Percentiles rank a stretch among this genome's conserved stretches.
phyloP scores from a whole-genome alignment of 192 early-diverging fungal genomes.

The Blastocladiella britannica region DNA sequence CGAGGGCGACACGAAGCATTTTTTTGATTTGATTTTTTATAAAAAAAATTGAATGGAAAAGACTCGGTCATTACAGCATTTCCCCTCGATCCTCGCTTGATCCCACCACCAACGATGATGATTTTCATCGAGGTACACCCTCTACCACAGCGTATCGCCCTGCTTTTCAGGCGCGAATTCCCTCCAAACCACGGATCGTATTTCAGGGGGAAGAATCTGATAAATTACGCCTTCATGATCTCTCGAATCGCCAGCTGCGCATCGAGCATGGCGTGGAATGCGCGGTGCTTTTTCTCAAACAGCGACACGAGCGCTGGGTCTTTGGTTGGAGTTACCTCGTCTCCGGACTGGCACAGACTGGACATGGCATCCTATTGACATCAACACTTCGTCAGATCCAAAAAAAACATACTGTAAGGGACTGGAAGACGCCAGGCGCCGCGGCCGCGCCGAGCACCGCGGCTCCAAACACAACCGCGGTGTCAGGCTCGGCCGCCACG shows the following conservation, averaged over 20 bases:
- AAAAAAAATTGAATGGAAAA: no score
- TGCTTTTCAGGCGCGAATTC: no score
- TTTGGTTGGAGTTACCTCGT: slow-evolving; percentile 17
- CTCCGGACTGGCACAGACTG: slow-evolving; percentile 20
- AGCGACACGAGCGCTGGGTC: slow-evolving; percentile 12
- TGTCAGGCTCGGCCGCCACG: slow-evolving; percentile 29
- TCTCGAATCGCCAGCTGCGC: slow-evolving; percentile 26
- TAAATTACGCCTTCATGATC: slow-evolving; percentile 37
- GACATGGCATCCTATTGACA: slow-evolving; percentile 32
- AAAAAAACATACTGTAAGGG: background rate
- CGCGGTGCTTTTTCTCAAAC: slow-evolving; percentile 27
- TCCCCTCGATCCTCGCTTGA: no score
- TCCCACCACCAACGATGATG: no score
- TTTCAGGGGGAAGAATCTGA: no score
- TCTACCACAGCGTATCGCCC: no score
- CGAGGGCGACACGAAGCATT: no score
- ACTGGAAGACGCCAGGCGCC: slow-evolving; percentile 12
- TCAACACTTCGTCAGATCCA: slow-evolving; percentile 5
- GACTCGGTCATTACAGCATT: no score
- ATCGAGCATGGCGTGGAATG: slow-evolving; percentile 34
- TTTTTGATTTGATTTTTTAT: no score
- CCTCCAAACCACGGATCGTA: no score
- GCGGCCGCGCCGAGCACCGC: slow-evolving; percentile 42
- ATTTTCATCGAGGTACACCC: no score
- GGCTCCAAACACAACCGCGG: slow-evolving; percentile 43